phyloP scores from a whole-genome alignment of 371 early-diverging fungal species.

The Blakeslea trispora region DNA sequence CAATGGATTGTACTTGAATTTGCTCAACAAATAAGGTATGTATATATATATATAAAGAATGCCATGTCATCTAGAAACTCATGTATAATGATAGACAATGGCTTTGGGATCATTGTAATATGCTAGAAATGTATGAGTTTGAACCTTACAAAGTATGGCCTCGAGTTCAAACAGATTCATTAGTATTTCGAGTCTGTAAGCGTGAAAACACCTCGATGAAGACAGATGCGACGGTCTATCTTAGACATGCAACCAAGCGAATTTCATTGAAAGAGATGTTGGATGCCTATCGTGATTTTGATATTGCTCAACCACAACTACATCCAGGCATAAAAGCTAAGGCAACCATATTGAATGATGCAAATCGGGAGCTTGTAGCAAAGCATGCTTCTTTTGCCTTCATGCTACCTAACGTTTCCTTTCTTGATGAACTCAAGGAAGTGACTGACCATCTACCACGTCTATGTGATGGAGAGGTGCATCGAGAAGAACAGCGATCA shows the following conservation, averaged over 20 bases:
- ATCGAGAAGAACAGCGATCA: constrained; percentile 2
- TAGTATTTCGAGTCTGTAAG: constrained; percentile 57
- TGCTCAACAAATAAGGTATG: constrained; percentile 57
- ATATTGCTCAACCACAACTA: constrained; percentile 7
- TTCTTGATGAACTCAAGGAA: constrained; percentile 38
- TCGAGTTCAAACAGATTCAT: constrained; percentile 65
- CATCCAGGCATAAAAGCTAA: constrained; percentile 10
- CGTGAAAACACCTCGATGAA: constrained; percentile 24
- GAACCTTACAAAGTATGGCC: constrained; percentile 71
- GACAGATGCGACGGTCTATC: constrained; percentile 20
- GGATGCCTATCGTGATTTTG: constrained; percentile 7
- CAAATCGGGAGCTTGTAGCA: constrained; percentile 1
- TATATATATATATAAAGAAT: too few relatives aligned
- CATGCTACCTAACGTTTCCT: constrained; percentile 49
- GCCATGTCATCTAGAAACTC: too few relatives aligned
- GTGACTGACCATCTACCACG: constrained; percentile 50
- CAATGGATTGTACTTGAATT: constrained; percentile 69
- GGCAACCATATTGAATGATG: constrained; percentile 4
- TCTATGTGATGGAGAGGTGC: constrained; percentile 48
- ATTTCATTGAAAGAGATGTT: constrained; percentile 11
- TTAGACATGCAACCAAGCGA: constrained; percentile 15
- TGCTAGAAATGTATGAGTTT: constrained; percentile 63
- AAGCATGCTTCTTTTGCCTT: constrained; percentile 46
- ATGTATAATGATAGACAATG: constrained; percentile 47
- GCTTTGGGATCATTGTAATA: constrained; percentile 58